Evolutionary conservation across 1,139 yeast genomes (phyloP).

Genomic region (Neolecta irregularis): DNA sequence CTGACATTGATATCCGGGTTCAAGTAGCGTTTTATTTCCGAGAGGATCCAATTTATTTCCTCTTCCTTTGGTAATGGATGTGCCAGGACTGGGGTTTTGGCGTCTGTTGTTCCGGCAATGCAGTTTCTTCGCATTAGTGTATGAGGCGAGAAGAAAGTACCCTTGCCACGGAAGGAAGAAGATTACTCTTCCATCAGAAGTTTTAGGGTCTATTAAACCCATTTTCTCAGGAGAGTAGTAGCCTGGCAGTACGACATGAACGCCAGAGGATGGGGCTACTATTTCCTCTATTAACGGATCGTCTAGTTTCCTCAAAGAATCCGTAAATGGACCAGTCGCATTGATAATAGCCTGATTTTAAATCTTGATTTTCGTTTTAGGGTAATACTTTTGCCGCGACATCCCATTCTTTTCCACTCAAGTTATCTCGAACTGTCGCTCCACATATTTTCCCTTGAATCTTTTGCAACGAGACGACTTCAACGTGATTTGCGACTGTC

Average conservation of each 20-base stretch:
- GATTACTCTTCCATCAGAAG: conserved; percentile 92
- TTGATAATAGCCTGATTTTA: conserved; percentile 66
- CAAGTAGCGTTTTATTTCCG: conserved; percentile 77
- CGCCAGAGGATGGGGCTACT: conserved; percentile 93
- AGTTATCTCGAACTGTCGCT: conserved; percentile 53
- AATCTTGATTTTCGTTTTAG: conserved; percentile 25
- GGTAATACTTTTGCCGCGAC: conserved; percentile 12
- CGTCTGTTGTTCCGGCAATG: conserved; percentile 90
- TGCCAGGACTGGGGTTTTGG: conserved; percentile 43
- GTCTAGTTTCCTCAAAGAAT: conserved; percentile 74
- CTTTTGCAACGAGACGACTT: conserved; percentile 62
- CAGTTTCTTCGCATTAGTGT: conserved; percentile 34
- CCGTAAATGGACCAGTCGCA: conserved; percentile 93
- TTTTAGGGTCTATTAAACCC: conserved; percentile 83
- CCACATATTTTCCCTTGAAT: conserved; percentile 49
- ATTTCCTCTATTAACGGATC: conserved; percentile 41
- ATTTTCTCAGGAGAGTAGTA: conserved; percentile 77
- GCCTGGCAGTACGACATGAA: conserved; percentile 82
- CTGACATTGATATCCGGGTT: conserved; percentile 61
- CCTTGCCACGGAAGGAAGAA: conserved; percentile 98
- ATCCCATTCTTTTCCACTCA: conserved; percentile 10
- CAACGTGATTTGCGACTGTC: conserved; percentile 72
- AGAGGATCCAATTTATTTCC: conserved; percentile 75
- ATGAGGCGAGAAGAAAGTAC: not conserved
- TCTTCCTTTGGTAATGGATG: conserved; percentile 80